Evolutionary conservation across 2,329 filamentous ascomycete species (phyloP).

Genomic region (Colletotrichum chlorophyti): DNA sequence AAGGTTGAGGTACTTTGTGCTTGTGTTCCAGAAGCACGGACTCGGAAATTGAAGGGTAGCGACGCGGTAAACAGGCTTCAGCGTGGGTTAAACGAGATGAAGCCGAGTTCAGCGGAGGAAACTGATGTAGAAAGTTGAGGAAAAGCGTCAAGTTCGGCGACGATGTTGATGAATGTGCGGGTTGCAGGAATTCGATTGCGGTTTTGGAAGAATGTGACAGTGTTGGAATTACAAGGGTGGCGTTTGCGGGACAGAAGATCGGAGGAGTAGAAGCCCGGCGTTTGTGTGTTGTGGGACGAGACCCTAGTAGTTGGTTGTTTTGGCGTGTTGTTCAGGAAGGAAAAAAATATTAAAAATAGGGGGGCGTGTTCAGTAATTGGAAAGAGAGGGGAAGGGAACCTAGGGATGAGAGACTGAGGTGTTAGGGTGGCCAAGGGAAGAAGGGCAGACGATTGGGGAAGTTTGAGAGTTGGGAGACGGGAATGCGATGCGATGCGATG

Average conservation of each 20-base stretch:
- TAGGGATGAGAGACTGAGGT: neutral
- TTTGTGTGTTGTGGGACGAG: neutral
- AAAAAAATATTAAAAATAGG: too few species aligned
- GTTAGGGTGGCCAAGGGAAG: neutral
- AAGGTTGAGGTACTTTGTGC: neutral
- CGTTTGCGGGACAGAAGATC: constrained; percentile 1
- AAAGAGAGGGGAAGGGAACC: neutral
- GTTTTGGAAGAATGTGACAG: neutral
- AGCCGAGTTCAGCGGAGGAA: constrained; percentile 13
- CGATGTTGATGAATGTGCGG: neutral
- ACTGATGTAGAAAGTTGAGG: neutral
- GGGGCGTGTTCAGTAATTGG: constrained; percentile 4
- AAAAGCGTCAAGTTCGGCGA: neutral
- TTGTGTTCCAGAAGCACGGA: constrained; percentile 26
- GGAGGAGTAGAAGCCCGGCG: too few species aligned
- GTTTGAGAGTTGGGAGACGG: too few species aligned
- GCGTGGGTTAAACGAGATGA: constrained; percentile 23
- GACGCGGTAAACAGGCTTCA: constrained; percentile 11
- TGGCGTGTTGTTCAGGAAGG: neutral
- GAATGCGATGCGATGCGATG: neutral
- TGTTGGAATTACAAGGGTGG: neutral
- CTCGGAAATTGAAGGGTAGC: constrained; percentile 13
- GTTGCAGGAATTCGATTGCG: neutral
- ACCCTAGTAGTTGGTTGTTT: neutral
- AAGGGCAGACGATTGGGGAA: neutral